Conservation (phyloP, 495 filamentous ascomycete species). For the Penicillium paxilli region DNA sequence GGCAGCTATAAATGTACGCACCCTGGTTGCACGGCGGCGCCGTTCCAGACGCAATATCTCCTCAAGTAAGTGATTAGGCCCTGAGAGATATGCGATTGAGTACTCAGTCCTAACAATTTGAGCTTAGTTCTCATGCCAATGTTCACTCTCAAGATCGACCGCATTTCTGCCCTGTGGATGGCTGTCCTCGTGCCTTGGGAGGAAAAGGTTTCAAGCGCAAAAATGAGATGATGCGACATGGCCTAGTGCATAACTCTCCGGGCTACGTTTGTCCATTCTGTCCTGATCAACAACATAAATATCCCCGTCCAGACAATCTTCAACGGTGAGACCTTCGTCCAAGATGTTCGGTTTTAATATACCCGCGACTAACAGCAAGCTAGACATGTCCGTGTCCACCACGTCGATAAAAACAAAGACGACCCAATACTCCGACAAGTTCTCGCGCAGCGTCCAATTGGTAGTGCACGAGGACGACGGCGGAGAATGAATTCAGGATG, state of each 20-base stretch:
- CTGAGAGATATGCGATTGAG: too few relatives aligned
- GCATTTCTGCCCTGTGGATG: slow-evolving; percentile 84
- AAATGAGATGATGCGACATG: slow-evolving; percentile 99
- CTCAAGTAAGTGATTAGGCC: slow-evolving; percentile 63
- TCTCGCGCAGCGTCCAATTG: slow-evolving; percentile 79
- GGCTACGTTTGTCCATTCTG: slow-evolving; percentile 98
- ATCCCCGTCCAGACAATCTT: slow-evolving; percentile 94
- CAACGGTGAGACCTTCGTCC: slow-evolving; percentile 66
- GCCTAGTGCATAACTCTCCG: slow-evolving; percentile 90
- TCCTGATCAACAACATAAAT: slow-evolving; percentile 92
- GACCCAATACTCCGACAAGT: slow-evolving; percentile 78
- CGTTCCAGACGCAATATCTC: slow-evolving; percentile 91
- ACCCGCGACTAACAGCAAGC: slow-evolving; percentile 1
- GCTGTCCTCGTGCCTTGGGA: slow-evolving; percentile 74
- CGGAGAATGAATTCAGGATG: slow-evolving; percentile 51
- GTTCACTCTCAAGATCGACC: slow-evolving; percentile 89
- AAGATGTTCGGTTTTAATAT: not conserved
- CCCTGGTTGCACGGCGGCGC: slow-evolving; percentile 74
- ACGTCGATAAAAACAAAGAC: slow-evolving; percentile 82
- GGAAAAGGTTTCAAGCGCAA: slow-evolving; percentile 98
- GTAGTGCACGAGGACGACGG: slow-evolving; percentile 78
- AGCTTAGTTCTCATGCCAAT: slow-evolving; percentile 94
- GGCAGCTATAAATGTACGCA: slow-evolving; percentile 62
- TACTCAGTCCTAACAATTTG: too few relatives aligned
- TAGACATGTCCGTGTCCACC: slow-evolving; percentile 88